A percentile compares a stretch with the other conserved stretches of the same genome.
These are phyloP conservation scores for Posidonia oceanica DNA, from an alignment of 116 monocot species.

Conservation along the genomic window DNA sequence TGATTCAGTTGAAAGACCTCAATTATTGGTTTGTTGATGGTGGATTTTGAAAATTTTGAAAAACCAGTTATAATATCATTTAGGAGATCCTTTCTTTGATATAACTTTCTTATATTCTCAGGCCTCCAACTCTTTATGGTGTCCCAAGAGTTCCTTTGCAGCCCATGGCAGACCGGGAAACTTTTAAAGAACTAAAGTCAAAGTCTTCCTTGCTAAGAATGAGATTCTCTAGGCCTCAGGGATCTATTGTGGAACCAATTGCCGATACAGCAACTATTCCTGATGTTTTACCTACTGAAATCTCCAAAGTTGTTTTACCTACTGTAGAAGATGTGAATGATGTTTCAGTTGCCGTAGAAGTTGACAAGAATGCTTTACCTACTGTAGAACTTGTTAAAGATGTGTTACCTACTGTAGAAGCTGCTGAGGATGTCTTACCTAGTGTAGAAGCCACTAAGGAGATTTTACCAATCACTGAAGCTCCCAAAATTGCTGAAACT, in stretches of 20 bases:
- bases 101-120: conserved; percentile 15
- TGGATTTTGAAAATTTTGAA: not conserved
- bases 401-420: not conserved
- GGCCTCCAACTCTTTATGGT: conserved; percentile 78
- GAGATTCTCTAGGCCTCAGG: conserved; percentile 21
- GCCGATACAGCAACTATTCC: not conserved
- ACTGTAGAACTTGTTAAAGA: conserved; percentile 2
- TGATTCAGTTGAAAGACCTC: too few species aligned
- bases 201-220: conserved; percentile 25
- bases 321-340: not conserved
- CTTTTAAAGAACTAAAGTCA: conserved; percentile 26
- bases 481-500: conserved; percentile 43
- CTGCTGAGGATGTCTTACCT: conserved; percentile 7
- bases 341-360: not conserved
- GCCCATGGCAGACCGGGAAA: conserved; percentile 13
- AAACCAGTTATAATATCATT: not conserved
- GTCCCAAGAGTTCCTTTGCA: conserved; percentile 30
- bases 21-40: not conserved
- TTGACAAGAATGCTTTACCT: conserved; percentile 1
- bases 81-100: not conserved
- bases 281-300: not conserved
- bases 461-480: not conserved
- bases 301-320: not conserved
- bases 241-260: conserved; percentile 9
- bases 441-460: not conserved